Base-by-base conservation (phyloP, 805 yeast genomes). In the Sporopachydermia lactativora region DNA sequence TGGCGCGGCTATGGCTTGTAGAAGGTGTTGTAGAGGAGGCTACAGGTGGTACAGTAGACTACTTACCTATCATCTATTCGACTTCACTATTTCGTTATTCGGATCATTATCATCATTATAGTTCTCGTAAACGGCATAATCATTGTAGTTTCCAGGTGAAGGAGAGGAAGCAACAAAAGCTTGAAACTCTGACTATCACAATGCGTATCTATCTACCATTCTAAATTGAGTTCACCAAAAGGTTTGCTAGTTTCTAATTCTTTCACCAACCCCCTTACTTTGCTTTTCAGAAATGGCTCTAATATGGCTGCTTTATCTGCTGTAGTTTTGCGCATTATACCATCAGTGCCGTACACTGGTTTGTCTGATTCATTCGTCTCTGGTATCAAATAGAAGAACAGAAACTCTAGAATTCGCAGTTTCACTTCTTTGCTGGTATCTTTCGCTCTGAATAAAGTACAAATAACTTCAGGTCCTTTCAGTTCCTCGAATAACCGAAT, bases 381-480 rank as follows among this genome's bases (percentile, higher is more conserved):
- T 8, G 84, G 85, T 5, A 73, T 65, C 42, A 81, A 57, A 50
- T 81, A 80, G 52, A 79, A 77, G 42, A 80, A 71, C 40, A 81
- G 58, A 52, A 80, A 81, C 57, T 81, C 88, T 39, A 81, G 64
- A 8, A 76, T 67, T 48, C 76, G 73, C 46, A 77, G 70, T 48
- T 77, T 76, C 11, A 79, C 68, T 24, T 66, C 66, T 48, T 75
- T 75, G 35, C 70, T 51, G 3, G 68, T 57, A 17, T 53, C 48
- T 37, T 58, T 56, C 18, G 54, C 52, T 42, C 61, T 66, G 52
- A 71, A 61, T 8, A 69, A 48, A 3, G 54, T 50, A 45, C 82
- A 76, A 3, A 79, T 58, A 0, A 58, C 57, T 34, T 68, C 62
- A 24, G 79, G 70, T 0, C 88, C 89, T 4, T 61, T 59, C 41